Evolutionary conservation across 768 basidiomycete genomes (phyloP).

Genomic region (Phlegmacium glaucopus): DNA sequence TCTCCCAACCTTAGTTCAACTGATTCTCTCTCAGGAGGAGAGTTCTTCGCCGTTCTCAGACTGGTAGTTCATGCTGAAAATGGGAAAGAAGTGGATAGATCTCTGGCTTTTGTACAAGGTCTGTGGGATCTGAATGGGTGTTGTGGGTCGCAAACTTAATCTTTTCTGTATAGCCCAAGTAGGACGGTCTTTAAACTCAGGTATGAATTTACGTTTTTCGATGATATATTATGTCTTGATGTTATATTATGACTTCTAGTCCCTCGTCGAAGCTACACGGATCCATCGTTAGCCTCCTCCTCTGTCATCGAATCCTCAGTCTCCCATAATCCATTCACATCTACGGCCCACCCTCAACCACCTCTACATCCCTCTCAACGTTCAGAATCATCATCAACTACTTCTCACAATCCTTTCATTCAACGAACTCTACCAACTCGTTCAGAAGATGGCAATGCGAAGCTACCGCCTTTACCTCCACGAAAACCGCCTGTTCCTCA

Average conservation of each 20-base stretch:
- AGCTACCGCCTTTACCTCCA: constrained; percentile 48
- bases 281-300: constrained; percentile 4
- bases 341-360: constrained; percentile 18
- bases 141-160: not conserved
- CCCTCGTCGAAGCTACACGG: constrained; percentile 8
- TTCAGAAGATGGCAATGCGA: constrained; percentile 16
- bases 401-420: constrained; percentile 40
- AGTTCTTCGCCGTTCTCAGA: constrained; percentile 74
- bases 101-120: constrained; percentile 78
- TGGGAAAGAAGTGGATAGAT: constrained; percentile 60
- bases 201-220: no score
- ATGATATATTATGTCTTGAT: no score
- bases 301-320: constrained; percentile 2
- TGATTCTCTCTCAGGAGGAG: constrained; percentile 60
- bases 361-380: constrained; percentile 26
- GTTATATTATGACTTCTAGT: constrained; percentile 19
- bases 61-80: constrained; percentile 60
- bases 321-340: constrained; percentile 12
- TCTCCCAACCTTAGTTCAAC: constrained; percentile 47
- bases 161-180: not conserved
- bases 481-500: constrained; percentile 36
- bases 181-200: no score
- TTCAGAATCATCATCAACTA: constrained; percentile 14
- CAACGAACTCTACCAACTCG: constrained; percentile 12
- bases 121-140: constrained; percentile 15